phyloP scores from a whole-genome alignment of 1,284 basidiomycete genomes.

The Pisolithus thermaeus region DNA sequence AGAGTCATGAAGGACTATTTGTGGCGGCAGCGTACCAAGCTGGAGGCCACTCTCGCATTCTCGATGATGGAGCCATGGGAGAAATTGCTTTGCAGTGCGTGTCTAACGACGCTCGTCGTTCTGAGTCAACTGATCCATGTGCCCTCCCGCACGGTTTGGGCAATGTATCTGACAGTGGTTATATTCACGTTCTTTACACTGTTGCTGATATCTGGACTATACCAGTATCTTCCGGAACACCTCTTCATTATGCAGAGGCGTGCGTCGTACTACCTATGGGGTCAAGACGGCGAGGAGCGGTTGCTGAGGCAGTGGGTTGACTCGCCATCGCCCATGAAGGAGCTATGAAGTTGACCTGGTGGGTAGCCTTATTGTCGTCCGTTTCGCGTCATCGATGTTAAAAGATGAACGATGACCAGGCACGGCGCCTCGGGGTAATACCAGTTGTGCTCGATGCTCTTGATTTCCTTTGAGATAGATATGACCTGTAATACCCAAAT shows the following conservation, averaged over 20 bases:
- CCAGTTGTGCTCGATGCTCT: not conserved
- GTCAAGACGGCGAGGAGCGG: constrained; percentile 32
- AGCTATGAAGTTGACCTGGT: constrained; percentile 14
- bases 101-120: not conserved
- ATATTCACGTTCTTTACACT: constrained; percentile 28
- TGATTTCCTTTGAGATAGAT: not conserved
- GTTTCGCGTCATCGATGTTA: not conserved
- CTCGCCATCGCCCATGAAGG: constrained; percentile 19
- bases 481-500: too few species aligned
- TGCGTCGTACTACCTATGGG: constrained; percentile 36
- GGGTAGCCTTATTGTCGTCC: constrained; percentile 11
- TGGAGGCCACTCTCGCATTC: constrained; percentile 57
- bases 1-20: constrained; percentile 26
- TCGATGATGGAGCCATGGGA: constrained; percentile 71
- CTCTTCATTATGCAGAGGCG: constrained; percentile 35
- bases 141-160: constrained; percentile 1
- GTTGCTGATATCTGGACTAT: constrained; percentile 31
- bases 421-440: not conserved
- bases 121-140: constrained; percentile 1
- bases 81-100: constrained; percentile 50
- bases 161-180: constrained; percentile 21
- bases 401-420: not conserved
- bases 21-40: constrained; percentile 26
- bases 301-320: constrained; percentile 31
- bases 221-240: constrained; percentile 34